phyloP scores from a whole-genome alignment of 352 stramenopile genomes.

The Phytophthora sojae region DNA sequence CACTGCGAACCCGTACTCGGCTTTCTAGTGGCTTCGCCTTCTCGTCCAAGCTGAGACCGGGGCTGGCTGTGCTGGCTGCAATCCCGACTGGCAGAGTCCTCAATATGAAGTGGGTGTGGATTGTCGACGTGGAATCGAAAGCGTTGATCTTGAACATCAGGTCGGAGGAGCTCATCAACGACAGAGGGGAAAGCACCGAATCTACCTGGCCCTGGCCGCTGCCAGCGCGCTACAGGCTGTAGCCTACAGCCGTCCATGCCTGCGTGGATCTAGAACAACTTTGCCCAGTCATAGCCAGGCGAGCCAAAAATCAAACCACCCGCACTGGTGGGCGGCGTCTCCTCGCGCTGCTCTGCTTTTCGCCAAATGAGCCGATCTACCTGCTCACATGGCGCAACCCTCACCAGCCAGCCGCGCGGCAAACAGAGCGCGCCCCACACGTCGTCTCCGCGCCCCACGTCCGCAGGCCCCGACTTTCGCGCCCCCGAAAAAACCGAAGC shows the following conservation, averaged over 20 bases:
- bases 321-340: neutral
- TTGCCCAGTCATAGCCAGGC: neutral
- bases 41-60: no score
- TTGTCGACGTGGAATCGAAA: neutral
- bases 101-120: neutral
- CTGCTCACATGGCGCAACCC: no score
- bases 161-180: neutral
- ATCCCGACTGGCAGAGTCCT: neutral
- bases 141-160: constrained; percentile 2
- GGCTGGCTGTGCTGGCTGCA: no score
- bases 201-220: neutral
- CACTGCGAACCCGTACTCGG: no score
- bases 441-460: neutral
- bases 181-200: neutral
- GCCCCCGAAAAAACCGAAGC: neutral
- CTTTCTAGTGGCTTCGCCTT: no score
- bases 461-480: neutral
- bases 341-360: neutral
- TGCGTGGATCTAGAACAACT: constrained; percentile 6
- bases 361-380: neutral
- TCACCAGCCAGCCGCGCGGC: neutral
- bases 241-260: neutral
- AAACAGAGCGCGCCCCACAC: neutral
- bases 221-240: no score
- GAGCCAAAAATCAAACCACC: constrained; percentile 3